These are phyloP conservation scores for Trichoderma sp. DNA, from an alignment of 2,329 filamentous ascomycete genomes.

Conservation along the genomic window DNA sequence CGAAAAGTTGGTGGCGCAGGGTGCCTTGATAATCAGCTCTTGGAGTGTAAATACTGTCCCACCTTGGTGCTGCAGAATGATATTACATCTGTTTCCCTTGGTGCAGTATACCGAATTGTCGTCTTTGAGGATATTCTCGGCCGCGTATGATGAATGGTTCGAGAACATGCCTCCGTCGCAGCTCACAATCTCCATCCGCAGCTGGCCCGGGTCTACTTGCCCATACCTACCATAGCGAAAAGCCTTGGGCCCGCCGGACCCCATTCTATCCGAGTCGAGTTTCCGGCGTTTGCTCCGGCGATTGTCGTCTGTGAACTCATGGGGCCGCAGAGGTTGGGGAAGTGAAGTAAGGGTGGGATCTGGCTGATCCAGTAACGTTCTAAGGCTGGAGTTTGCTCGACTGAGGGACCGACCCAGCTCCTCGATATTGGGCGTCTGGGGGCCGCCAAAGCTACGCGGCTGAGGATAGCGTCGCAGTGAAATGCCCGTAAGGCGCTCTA, in stretches of 20 bases:
- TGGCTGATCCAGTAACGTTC: constrained; percentile 46
- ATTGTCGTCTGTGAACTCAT: constrained; percentile 48
- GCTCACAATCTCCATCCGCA: constrained; percentile 85
- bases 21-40: constrained; percentile 85
- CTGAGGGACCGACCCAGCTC: constrained; percentile 45
- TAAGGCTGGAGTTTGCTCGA: constrained; percentile 47
- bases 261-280: constrained; percentile 62
- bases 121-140: constrained; percentile 80
- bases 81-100: constrained; percentile 82
- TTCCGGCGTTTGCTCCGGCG: constrained; percentile 69
- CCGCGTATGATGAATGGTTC: constrained; percentile 64
- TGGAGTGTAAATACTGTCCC: constrained; percentile 79
- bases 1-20: constrained; percentile 72
- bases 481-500: constrained; percentile 35
- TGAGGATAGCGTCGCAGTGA: constrained; percentile 32
- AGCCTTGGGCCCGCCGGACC: constrained; percentile 50
- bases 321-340: constrained; percentile 40
- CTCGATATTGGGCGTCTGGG: constrained; percentile 36
- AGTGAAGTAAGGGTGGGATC: constrained; percentile 30
- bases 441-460: constrained; percentile 32
- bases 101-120: constrained; percentile 89
- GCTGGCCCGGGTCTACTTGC: constrained; percentile 77
- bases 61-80: constrained; percentile 80
- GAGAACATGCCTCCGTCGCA: constrained; percentile 79
- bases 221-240: constrained; percentile 85